Base-by-base conservation (phyloP, 306 rosid species). In the Vicia faba region DNA sequence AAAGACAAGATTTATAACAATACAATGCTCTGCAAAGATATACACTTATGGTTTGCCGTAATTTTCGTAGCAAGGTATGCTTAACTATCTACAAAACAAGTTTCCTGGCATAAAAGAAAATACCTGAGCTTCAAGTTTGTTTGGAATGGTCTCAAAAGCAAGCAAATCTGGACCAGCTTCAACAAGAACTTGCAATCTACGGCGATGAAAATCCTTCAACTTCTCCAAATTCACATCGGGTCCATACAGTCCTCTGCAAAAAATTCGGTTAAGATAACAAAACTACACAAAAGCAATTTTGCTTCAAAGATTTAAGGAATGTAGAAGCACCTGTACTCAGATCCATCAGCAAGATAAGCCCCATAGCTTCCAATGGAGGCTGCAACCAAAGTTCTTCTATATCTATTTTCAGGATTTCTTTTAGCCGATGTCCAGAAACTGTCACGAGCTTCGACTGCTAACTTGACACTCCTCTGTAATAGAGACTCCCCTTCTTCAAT, bases 291-390 rank as follows among this genome's bases (percentile, higher is more conserved):
- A 25, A 26, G 72, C 0, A 38, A 5, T 38, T 19, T 7, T 11
- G 26, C n/a, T 18, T 4, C 49, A 44, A 18, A 36, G 7, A 65
- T 33, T 11, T 15, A 57, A 33, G 36, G 56, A 70, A 18, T 64
- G 12, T 20, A 31, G 12, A 60, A 65, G 50, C 23, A 89, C 97
- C 92, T 92, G 61, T 92, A 92, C 61, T 89, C 97, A 2, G 97
- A 92, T 25, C 97, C 97, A 78, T 92, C 97, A 19, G 97, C 97
- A 75, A 92, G 97, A 79, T 80, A 92, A 78, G 97, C 95, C 63
- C 96, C 97, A 66, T 89, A 92, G 83, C 96, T 85, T 75, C 97
- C 97, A 74, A 92, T 72, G 61, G 97, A 92, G 71, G 97, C 97
- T 31, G 96, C 95, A 76, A 92, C 89, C 78, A 92, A 73, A 60